These are phyloP conservation scores for Talaromyces funiculosus DNA, from an alignment of 2,329 filamentous ascomycete species.

Conservation along the genomic window DNA sequence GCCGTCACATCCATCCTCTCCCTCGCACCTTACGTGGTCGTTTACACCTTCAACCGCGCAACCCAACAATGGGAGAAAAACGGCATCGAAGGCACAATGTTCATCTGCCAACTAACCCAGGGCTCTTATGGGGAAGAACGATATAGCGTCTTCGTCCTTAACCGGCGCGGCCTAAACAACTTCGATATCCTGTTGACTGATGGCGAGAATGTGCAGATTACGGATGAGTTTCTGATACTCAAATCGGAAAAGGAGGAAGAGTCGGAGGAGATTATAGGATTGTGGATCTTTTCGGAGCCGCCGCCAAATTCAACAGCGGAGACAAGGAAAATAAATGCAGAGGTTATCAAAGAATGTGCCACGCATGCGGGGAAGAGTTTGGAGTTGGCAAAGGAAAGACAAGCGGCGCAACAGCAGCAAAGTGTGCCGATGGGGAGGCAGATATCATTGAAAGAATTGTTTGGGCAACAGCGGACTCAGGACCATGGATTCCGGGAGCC, in stretches of 20 bases:
- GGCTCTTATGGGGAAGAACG: slow-evolving; percentile 41
- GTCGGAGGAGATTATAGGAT: slow-evolving; percentile 48
- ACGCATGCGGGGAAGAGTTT: slow-evolving; percentile 47
- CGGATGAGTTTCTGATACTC: slow-evolving; percentile 57
- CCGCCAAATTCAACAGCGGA: slow-evolving; percentile 51
- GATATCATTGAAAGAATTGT: slow-evolving; percentile 49
- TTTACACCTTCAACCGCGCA: slow-evolving; percentile 70
- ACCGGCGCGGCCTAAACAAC: slow-evolving; percentile 66
- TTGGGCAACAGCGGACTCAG: slow-evolving; percentile 50
- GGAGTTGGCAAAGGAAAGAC: slow-evolving; percentile 37
- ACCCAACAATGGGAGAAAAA: slow-evolving; percentile 75
- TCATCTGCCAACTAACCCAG: slow-evolving; percentile 64
- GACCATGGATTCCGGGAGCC: slow-evolving; percentile 49
- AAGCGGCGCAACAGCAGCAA: slow-evolving; percentile 33
- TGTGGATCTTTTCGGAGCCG: slow-evolving; percentile 61
- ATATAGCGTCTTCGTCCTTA: slow-evolving; percentile 63
- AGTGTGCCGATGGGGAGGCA: slow-evolving; percentile 49
- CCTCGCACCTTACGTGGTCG: slow-evolving; percentile 76
- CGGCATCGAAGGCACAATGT: slow-evolving; percentile 79
- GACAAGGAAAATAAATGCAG: slow-evolving; percentile 47
- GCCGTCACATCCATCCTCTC: slow-evolving; percentile 67
- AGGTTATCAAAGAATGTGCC: slow-evolving; percentile 52
- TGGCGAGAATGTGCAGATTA: slow-evolving; percentile 59
- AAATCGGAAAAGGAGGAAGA: slow-evolving; percentile 33
- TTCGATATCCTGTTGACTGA: slow-evolving; percentile 58